Base-by-base conservation (phyloP, 139 green algal species). In the Closterium sp. region DNA sequence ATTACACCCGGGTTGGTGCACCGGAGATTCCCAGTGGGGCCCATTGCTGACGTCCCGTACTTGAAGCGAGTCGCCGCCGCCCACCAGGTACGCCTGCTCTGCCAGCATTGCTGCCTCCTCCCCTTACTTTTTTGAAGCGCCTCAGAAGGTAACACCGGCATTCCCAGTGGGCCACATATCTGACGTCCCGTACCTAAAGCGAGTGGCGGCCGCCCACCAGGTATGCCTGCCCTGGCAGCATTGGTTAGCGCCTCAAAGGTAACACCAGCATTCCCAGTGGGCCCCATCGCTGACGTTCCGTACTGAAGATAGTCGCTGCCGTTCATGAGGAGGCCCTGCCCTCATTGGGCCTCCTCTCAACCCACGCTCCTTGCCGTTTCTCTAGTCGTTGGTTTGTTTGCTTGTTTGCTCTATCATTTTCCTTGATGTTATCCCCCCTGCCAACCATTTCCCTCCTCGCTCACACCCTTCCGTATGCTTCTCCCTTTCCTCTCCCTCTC, bases 11-110 rank as follows among this genome's bases (percentile, higher is more conserved):
- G 98, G 42, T 93, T 99, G 24, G 97, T 99, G 38, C 98, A 99
- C 96, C 94, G 94, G 85, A 96, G 98, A 38, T 99, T 99, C 95
- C 97, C 97, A 17, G 96, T 98, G 13, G 98, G 98, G 4, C 97
- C 98, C 34, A 97, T 99, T 30, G 97, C 96, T 2, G 95, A 98
- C 86, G 84, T 98, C 84, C 98, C 98, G 2, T 97, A 97, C 90
- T 95, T 99, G 88, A 97, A 97, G 92, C 95, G 96, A n/a, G 94
- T 99, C 24, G 96, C 97, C 29, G 95, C 97, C 10, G 98, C 98
- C 2, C 98, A 30, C 22, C 19, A 31, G 19, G 87, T 85, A 70
- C 9, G 87, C n/a, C 27, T n/a, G 27, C n/a, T 9, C n/a, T n/a
- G 24, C 7, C 22, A 9, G 31, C 22, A 89, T 27, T 45, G n/a